A percentile compares a stretch with the other conserved stretches of the same genome.
Conservation (phyloP, 2,329 filamentous ascomycete genomes). For the Fonsecaea erecta region DNA sequence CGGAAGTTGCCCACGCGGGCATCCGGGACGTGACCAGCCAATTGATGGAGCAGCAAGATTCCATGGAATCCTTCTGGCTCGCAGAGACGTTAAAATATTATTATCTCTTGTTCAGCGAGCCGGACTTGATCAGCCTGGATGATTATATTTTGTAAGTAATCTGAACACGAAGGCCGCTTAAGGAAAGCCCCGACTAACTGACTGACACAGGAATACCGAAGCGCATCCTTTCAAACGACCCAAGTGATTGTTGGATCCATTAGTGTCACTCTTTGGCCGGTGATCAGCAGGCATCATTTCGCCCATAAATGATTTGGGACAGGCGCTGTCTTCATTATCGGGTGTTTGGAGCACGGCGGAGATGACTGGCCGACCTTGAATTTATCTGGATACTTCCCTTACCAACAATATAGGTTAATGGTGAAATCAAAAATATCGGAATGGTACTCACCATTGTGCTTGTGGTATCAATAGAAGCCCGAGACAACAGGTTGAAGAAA, state of each 20-base stretch:
- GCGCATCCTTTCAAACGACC: constrained; percentile 48
- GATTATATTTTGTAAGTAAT: constrained; percentile 53
- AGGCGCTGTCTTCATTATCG: not conserved
- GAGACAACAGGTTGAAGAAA: not conserved
- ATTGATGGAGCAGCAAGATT: constrained; percentile 55
- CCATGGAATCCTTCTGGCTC: constrained; percentile 78
- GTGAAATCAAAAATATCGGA: not conserved
- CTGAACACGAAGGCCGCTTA: not conserved
- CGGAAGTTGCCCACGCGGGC: constrained; percentile 66
- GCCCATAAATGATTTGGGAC: too few species aligned
- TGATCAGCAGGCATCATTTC: too few species aligned
- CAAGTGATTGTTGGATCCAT: constrained; percentile 1
- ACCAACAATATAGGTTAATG: not conserved
- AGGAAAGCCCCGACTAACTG: constrained; percentile 23
- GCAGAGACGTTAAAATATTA: constrained; percentile 56
- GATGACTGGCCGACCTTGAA: not conserved
- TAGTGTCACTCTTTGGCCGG: not conserved
- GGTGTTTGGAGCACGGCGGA: not conserved
- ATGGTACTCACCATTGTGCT: not conserved
- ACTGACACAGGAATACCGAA: constrained; percentile 45
- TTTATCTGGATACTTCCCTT: not conserved
- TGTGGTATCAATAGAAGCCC: not conserved
- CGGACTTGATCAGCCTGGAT: constrained; percentile 50
- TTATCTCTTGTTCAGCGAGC: constrained; percentile 53
- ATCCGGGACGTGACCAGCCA: constrained; percentile 67